Conservation (phyloP, 148 eudicot species). For the Rhododendron ferrugineum region DNA sequence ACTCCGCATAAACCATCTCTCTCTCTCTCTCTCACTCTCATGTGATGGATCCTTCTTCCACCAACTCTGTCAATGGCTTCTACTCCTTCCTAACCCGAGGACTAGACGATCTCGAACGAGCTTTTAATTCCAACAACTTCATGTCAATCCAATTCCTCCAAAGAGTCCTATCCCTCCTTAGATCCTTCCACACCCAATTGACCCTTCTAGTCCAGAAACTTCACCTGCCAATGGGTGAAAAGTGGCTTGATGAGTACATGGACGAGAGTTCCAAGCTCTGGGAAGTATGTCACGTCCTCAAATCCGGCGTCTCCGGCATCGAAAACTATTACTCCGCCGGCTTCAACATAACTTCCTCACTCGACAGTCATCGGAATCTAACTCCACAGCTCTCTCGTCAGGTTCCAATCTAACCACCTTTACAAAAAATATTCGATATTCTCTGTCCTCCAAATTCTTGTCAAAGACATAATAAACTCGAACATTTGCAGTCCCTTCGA, state of each 20-base stretch:
- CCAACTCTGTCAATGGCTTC: conserved; percentile 63
- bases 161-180: conserved; percentile 42
- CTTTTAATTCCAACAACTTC: conserved; percentile 47
- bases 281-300: conserved; percentile 62
- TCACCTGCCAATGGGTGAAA: conserved; percentile 62
- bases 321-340: conserved; percentile 57
- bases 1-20: background rate
- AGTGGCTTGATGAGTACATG: conserved; percentile 81
- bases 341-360: conserved; percentile 39
- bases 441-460: background rate
- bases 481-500: background rate
- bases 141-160: conserved; percentile 69
- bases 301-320: conserved; percentile 46
- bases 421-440: background rate
- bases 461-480: background rate
- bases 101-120: conserved; percentile 57
- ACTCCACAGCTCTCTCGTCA: conserved; percentile 54
- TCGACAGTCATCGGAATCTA: conserved; percentile 39
- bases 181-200: conserved; percentile 63
- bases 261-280: conserved; percentile 68
- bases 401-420: conserved; percentile 20
- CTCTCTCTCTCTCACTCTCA: background rate
- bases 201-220: conserved; percentile 60
- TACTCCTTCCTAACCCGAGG: conserved; percentile 61
- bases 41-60: conserved; percentile 44